These are phyloP conservation scores for Kernera saxatilis DNA, from an alignment of 345 rosid species.

Conservation along the genomic window DNA sequence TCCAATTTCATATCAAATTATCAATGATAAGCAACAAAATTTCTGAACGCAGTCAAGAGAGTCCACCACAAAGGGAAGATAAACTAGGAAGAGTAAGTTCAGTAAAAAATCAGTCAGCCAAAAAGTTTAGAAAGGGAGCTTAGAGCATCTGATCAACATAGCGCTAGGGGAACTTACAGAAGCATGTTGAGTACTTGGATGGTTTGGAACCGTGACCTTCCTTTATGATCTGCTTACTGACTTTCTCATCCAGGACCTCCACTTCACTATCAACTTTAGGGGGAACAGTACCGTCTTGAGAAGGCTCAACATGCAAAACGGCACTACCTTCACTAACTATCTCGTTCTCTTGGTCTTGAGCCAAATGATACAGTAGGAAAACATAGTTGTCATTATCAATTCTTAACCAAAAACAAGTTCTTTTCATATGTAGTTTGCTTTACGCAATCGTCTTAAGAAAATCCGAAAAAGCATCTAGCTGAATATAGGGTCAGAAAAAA, in stretches of 20 bases:
- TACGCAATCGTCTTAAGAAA: background rate
- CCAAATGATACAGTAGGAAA: slow-evolving; percentile 13
- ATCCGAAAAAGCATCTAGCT: background rate
- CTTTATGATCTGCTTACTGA: slow-evolving; percentile 77
- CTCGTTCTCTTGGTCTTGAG: slow-evolving; percentile 47
- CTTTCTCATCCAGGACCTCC: slow-evolving; percentile 74
- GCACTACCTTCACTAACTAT: slow-evolving; percentile 55
- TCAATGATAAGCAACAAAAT: background rate
- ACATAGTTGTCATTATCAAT: background rate
- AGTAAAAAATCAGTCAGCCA: background rate
- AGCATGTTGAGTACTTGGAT: slow-evolving; percentile 85
- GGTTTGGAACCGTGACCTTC: slow-evolving; percentile 94
- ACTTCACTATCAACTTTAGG: slow-evolving; percentile 65
- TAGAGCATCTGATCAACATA: background rate
- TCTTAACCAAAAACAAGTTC: background rate
- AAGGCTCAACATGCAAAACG: slow-evolving; percentile 51
- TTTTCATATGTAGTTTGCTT: background rate
- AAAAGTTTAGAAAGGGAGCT: background rate
- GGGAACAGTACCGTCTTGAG: slow-evolving; percentile 54
- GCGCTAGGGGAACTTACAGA: slow-evolving; percentile 47
- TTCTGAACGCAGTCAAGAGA: background rate
- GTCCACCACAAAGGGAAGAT: background rate
- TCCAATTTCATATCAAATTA: background rate
- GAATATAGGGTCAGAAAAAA: background rate
- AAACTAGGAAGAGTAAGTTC: background rate